Percentiles rank a stretch among this genome's conserved stretches.
phyloP scores from a whole-genome alignment of 768 basidiomycete genomes.

The Termitomyces eurrhizus region DNA sequence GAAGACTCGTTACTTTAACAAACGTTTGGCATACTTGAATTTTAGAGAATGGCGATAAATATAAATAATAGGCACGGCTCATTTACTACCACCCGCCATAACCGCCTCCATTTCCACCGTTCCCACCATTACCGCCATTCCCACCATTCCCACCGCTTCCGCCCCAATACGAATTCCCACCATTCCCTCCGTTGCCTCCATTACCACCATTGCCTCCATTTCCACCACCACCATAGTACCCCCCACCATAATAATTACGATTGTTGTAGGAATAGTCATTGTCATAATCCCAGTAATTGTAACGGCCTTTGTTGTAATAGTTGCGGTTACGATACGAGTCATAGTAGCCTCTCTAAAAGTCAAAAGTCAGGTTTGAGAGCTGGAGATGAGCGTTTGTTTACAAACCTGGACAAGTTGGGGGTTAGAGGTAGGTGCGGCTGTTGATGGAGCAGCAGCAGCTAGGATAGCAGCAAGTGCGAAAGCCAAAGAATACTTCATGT shows the following conservation, averaged over 20 bases:
- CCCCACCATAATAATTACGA: background rate
- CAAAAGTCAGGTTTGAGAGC: rapidly evolving
- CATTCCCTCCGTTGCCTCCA: background rate
- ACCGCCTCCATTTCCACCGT: too few species aligned
- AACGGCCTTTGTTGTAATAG: background rate
- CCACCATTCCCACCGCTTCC: background rate
- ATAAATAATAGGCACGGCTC: too few species aligned
- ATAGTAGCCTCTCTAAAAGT: background rate
- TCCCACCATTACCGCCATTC: too few species aligned
- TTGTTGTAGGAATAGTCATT: background rate
- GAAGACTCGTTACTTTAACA: too few species aligned
- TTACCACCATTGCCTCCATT: background rate
- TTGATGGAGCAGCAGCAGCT: background rate
- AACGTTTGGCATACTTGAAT: too few species aligned
- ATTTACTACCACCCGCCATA: background rate
- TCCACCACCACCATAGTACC: background rate
- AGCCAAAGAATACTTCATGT: background rate
- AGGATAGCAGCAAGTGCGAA: background rate
- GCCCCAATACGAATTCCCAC: background rate
- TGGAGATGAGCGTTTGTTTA: rapidly evolving
- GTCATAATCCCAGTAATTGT: background rate
- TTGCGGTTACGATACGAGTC: background rate
- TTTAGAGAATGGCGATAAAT: too few species aligned
- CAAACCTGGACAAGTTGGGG: background rate
- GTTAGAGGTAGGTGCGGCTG: background rate